Conservation (phyloP, 2,329 filamentous ascomycete genomes). For the Ampelomyces quisqualis region DNA sequence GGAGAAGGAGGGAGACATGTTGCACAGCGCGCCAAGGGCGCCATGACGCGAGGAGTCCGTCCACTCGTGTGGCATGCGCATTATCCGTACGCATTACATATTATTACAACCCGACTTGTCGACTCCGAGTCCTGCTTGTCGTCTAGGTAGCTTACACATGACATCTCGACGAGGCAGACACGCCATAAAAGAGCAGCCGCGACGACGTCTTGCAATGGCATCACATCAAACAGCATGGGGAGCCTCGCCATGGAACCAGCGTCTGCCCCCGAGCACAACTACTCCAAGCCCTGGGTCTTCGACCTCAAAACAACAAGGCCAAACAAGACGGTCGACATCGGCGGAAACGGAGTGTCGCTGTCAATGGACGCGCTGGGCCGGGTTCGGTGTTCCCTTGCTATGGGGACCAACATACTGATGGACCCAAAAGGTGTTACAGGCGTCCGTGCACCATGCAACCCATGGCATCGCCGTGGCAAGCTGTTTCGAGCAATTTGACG, state of each 20-base stretch:
- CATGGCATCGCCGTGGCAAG: slow-evolving; percentile 10
- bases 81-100: too few species aligned
- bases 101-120: too few species aligned
- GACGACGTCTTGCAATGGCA: not conserved
- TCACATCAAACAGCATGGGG: not conserved
- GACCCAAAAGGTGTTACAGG: slow-evolving; percentile 11
- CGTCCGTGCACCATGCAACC: slow-evolving; percentile 11
- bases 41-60: slow-evolving; percentile 3
- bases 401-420: not conserved
- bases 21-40: slow-evolving; percentile 2
- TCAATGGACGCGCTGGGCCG: slow-evolving; percentile 11
- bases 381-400: slow-evolving; percentile 2
- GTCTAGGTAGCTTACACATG: too few species aligned
- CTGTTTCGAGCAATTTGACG: slow-evolving; percentile 11
- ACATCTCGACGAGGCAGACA: not conserved
- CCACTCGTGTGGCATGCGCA: slow-evolving; percentile 1
- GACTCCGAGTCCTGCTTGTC: too few species aligned
- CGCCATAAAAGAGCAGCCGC: not conserved
- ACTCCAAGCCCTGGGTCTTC: slow-evolving; percentile 8
- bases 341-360: slow-evolving; percentile 7
- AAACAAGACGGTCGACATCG: slow-evolving; percentile 14
- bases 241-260: not conserved
- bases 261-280: not conserved
- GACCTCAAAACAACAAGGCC: slow-evolving; percentile 5
- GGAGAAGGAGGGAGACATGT: not conserved